These are phyloP conservation scores for Leishmania tarentolae DNA, from an alignment of 208 protist species.

Conservation along the genomic window DNA sequence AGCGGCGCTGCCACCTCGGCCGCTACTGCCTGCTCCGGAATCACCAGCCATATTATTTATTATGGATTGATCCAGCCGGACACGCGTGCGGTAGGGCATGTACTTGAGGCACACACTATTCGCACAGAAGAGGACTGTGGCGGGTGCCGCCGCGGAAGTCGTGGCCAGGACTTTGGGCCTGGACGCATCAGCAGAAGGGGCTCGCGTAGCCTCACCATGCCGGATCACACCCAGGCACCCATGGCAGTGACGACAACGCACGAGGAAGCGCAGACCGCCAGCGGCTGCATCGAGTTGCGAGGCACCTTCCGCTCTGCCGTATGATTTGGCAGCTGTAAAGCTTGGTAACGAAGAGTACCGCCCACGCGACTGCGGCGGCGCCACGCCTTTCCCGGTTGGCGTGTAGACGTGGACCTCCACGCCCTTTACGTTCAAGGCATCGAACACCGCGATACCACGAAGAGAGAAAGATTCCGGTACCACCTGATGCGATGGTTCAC, in stretches of 20 bases:
- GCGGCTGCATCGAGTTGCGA: neutral
- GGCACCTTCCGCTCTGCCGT: neutral
- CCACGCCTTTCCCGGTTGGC: neutral
- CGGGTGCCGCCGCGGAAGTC: neutral
- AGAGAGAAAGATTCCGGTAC: constrained; percentile 19
- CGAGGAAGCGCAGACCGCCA: constrained; percentile 36
- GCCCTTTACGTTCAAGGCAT: constrained; percentile 37
- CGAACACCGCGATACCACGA: constrained; percentile 69
- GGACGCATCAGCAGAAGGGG: neutral
- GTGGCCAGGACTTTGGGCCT: neutral
- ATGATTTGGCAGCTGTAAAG: neutral
- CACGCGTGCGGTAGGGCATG: constrained; percentile 32
- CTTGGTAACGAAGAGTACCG: neutral
- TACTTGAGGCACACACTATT: constrained; percentile 71
- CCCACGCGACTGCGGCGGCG: neutral
- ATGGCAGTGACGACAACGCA: constrained; percentile 56
- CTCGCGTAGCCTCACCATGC: constrained; percentile 6
- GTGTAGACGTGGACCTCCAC: constrained; percentile 46
- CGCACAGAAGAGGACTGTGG: constrained; percentile 39
- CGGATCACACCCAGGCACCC: constrained; percentile 67
- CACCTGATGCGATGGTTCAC: constrained; percentile 56
- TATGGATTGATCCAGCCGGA: constrained; percentile 27
- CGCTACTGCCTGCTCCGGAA: neutral
- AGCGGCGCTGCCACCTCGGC: neutral
- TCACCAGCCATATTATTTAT: neutral